A percentile compares a stretch with the other conserved stretches of the same genome.
Conservation (phyloP, 768 basidiomycete species). For the Tephrocybe rancida region DNA sequence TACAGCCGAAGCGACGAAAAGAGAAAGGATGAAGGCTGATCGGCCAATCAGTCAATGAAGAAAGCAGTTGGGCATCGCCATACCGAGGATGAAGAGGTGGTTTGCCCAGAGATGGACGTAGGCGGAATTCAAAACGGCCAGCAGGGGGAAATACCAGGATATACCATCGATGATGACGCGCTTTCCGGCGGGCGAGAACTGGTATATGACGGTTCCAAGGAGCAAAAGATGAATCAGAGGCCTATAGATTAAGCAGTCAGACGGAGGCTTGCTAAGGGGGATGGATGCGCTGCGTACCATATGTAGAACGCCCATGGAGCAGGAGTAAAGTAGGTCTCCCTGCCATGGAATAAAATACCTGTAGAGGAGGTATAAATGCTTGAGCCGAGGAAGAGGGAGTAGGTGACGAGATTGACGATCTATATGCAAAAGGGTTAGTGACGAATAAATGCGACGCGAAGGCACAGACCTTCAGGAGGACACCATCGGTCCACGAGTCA, state of each 20-base stretch:
- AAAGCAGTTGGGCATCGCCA: constrained; percentile 6
- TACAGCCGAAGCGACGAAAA: constrained; percentile 82
- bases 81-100: constrained; percentile 70
- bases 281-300: constrained; percentile 52
- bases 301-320: constrained; percentile 91
- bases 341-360: constrained; percentile 69
- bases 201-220: constrained; percentile 89
- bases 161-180: constrained; percentile 82
- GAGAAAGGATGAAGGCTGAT: constrained; percentile 82
- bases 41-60: constrained; percentile 12
- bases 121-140: constrained; percentile 84
- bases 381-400: constrained; percentile 83
- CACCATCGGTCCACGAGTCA: constrained; percentile 76
- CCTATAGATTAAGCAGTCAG: constrained; percentile 40
- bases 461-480: constrained; percentile 66
- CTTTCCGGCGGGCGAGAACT: constrained; percentile 81
- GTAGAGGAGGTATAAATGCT: constrained; percentile 86
- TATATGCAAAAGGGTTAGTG: constrained; percentile 20
- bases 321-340: constrained; percentile 94
- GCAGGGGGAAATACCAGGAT: constrained; percentile 88
- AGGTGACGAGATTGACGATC: constrained; percentile 82
- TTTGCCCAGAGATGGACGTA: constrained; percentile 88
- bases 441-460: neutral
- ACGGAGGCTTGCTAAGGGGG: constrained; percentile 2
- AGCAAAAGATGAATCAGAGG: constrained; percentile 88